Evolutionary conservation across 1,284 basidiomycete genomes (phyloP), one percentile per base, ranked within the genome.

Genomic region (Retiboletus fuscus): DNA sequence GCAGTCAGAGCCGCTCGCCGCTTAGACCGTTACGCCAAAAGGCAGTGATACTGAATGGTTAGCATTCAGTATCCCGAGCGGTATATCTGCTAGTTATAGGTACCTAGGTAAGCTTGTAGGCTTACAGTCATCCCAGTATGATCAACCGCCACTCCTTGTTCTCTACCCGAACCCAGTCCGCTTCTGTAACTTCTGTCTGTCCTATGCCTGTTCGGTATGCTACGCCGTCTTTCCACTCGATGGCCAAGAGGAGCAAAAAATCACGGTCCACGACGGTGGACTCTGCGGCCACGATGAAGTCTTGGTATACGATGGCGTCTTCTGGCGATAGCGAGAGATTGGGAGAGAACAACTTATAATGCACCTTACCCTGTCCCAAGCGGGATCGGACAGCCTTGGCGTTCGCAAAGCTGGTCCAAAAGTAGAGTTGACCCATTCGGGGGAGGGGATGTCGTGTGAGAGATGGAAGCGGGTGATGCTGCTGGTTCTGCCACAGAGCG

Each of bases 191-290:
- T 0, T 28, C 46, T 28, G 66, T 11, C n/a, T 22, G 51, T 18
- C 69, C 75, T 6, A n/a, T n/a, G n/a, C n/a, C n/a, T n/a, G 68
- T 16, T 44, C 74, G 74, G 24, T 76, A 76, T 6, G 75, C 74
- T 5, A 76, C 53, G 5, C 46, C 69, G 30, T 72, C 74, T 28
- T 44, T 61, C 69, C 76, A 77, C 34, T 76, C 76, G 5, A 76
- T 47, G 2, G 76, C 74, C 28, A 76, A 7, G 28, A 76, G 64
- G 2, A 71, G 26, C 49, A 76, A 60, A 26, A 1, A 34, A 3
- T 43, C 22, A 3, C 1, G 13, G 1, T 24, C 44, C 34, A 4
- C 34, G 8, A 34, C 34, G 8, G 4, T 34, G 10, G 18, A 2
- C 4, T 64, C 69, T 18, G 69, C 74, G 34, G 76, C 11, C 22